These are phyloP conservation scores for Hemileccinum impolitum DNA, from an alignment of 768 basidiomycete genomes.

Conservation along the genomic window DNA sequence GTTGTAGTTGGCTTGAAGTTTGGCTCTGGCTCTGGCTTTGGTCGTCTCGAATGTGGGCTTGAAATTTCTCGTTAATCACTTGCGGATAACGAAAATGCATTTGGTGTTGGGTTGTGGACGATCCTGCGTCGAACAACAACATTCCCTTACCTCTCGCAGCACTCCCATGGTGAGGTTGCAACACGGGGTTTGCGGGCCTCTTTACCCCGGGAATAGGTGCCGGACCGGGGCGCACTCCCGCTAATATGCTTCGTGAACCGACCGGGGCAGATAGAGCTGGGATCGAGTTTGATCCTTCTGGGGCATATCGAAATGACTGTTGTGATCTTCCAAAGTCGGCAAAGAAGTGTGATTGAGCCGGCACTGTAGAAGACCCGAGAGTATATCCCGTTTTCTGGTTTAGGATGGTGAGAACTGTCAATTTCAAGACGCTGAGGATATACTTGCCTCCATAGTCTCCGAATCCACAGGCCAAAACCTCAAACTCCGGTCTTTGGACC, in stretches of 20 bases:
- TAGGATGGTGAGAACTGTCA: slow-evolving; percentile 9
- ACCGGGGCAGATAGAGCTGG: slow-evolving; percentile 65
- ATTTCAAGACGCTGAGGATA: background rate
- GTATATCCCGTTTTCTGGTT: slow-evolving; percentile 49
- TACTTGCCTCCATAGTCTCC: slow-evolving; percentile 62
- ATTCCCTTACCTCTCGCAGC: slow-evolving; percentile 31
- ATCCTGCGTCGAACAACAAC: slow-evolving; percentile 34
- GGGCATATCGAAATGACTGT: slow-evolving; percentile 56
- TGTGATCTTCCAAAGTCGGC: slow-evolving; percentile 24
- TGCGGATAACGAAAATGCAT: slow-evolving; percentile 36
- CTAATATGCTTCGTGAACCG: slow-evolving; percentile 62
- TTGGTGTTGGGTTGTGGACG: slow-evolving; percentile 20
- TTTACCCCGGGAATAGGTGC: slow-evolving; percentile 23
- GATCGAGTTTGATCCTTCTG: slow-evolving; percentile 33
- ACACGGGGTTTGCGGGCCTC: slow-evolving; percentile 24
- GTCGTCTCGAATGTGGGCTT: slow-evolving; percentile 10
- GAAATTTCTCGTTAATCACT: slow-evolving; percentile 1
- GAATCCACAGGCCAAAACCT: slow-evolving; percentile 85
- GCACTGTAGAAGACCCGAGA: slow-evolving; percentile 24
- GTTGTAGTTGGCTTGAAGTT: slow-evolving; percentile 2
- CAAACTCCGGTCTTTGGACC: slow-evolving; percentile 89
- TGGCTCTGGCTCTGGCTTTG: slow-evolving; percentile 9
- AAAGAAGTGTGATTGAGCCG: slow-evolving; percentile 25
- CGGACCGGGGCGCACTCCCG: slow-evolving; percentile 62
- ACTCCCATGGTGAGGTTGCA: slow-evolving; percentile 34